Conservation (phyloP, 495 filamentous ascomycete species). For the Daldinia loculata region DNA sequence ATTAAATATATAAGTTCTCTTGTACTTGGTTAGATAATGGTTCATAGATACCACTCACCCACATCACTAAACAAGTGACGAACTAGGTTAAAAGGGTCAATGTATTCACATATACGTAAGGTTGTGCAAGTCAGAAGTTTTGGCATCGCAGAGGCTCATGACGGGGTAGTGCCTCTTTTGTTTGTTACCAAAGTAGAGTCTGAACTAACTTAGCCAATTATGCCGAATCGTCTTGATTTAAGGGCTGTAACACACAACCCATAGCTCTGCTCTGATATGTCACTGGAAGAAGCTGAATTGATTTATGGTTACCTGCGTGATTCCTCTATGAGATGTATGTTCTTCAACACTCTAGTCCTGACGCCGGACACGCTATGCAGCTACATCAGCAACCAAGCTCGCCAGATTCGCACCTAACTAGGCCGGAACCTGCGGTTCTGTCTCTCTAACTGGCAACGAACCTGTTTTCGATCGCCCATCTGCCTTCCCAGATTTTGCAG, state of each 20-base stretch:
- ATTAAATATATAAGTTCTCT: background rate
- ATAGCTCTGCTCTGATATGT: background rate
- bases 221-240: background rate
- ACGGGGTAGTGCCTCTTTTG: background rate
- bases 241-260: background rate
- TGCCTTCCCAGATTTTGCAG: slow-evolving; percentile 11
- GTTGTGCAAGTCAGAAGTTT: background rate
- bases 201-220: background rate
- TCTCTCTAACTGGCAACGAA: background rate
- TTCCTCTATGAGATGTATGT: background rate
- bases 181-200: background rate
- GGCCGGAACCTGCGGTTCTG: background rate
- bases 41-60: background rate
- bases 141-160: background rate
- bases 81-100: background rate
- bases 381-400: background rate
- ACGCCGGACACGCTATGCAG: background rate
- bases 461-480: slow-evolving; percentile 8
- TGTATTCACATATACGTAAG: background rate
- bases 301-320: background rate
- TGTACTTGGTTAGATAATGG: background rate
- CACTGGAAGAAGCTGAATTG: background rate
- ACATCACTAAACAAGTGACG: background rate
- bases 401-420: slow-evolving; percentile 4
- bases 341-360: background rate